phyloP scores from a whole-genome alignment of 768 basidiomycete genomes.

The Scleroderma bovista region DNA sequence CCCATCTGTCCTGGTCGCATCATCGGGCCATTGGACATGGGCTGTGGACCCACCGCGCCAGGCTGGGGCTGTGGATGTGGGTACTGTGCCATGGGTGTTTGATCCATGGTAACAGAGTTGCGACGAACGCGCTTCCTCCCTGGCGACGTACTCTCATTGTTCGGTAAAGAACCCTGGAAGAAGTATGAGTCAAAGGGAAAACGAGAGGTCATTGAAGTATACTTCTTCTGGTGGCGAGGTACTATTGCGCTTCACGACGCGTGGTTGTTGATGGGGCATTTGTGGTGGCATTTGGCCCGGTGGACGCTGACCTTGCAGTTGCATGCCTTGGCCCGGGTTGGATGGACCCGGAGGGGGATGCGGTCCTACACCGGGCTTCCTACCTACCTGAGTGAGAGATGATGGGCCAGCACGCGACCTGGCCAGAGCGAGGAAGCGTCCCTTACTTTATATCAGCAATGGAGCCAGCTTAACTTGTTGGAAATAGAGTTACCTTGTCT shows the following conservation, averaged over 20 bases:
- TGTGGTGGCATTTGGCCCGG: conserved; percentile 23
- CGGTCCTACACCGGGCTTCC: conserved; percentile 27
- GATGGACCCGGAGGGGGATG: conserved; percentile 22
- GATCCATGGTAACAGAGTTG: conserved; percentile 42
- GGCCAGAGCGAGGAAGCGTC: conserved; percentile 28
- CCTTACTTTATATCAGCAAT: conserved; percentile 25
- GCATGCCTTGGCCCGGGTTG: conserved; percentile 30
- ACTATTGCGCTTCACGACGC: conserved; percentile 47
- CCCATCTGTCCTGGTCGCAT: conserved; percentile 30
- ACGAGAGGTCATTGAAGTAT: conserved; percentile 7
- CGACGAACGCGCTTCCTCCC: conserved; percentile 49
- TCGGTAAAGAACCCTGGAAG: conserved; percentile 39
- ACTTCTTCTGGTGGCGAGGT: conserved; percentile 64
- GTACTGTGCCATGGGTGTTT: conserved; percentile 32
- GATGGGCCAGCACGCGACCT: conserved; percentile 14
- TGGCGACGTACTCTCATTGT: conserved; percentile 52
- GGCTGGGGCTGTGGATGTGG: conserved; percentile 30
- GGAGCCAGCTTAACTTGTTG: not conserved
- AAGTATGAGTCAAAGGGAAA: not conserved
- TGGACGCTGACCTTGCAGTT: conserved; percentile 37
- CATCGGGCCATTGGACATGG: conserved; percentile 38
- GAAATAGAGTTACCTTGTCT: conserved; percentile 51
- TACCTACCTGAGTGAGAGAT: conserved; percentile 4
- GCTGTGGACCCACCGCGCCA: conserved; percentile 21
- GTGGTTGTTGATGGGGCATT: conserved; percentile 17